Evolutionary conservation across 371 early-diverging fungal genomes (phyloP).

Genomic region (Pancytospora philotis): DNA sequence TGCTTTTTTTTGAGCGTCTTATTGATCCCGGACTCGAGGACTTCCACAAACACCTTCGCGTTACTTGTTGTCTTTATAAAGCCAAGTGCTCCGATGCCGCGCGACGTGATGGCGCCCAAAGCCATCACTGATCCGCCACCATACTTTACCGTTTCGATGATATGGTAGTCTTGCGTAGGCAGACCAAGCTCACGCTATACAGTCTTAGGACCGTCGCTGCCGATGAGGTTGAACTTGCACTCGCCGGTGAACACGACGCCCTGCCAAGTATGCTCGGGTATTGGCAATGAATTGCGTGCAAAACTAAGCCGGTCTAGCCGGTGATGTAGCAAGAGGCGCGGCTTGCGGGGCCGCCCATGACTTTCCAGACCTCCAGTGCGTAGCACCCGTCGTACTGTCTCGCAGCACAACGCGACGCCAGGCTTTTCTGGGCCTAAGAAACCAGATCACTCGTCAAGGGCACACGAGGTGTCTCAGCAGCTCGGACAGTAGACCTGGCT

Average conservation of each 20-base stretch:
- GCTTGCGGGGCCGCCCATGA: too few relatives aligned
- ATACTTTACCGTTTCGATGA: neutral
- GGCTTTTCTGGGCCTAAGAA: too few relatives aligned
- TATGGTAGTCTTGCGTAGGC: neutral
- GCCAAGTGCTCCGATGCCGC: neutral
- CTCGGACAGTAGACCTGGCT: too few relatives aligned
- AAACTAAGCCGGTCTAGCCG: too few relatives aligned
- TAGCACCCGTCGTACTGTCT: too few relatives aligned
- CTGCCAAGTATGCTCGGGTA: too few relatives aligned
- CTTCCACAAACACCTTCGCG: neutral
- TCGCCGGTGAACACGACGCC: neutral
- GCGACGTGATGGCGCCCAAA: neutral
- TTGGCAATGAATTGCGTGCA: too few relatives aligned
- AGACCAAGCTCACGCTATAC: neutral
- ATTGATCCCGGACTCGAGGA: neutral
- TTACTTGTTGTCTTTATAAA: neutral
- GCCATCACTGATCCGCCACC: slow-evolving; percentile 5
- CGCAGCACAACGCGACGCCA: too few relatives aligned
- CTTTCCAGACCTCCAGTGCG: too few relatives aligned
- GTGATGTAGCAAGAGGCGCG: too few relatives aligned
- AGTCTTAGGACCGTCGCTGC: neutral
- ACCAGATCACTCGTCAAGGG: too few relatives aligned
- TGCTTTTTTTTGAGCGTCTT: neutral
- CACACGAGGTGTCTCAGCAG: too few relatives aligned
- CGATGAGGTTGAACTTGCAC: neutral